A percentile compares a stretch with the other conserved stretches of the same genome.
phyloP scores from a whole-genome alignment of 2,329 filamentous ascomycete genomes.

The Leptosphaerulina australis region DNA sequence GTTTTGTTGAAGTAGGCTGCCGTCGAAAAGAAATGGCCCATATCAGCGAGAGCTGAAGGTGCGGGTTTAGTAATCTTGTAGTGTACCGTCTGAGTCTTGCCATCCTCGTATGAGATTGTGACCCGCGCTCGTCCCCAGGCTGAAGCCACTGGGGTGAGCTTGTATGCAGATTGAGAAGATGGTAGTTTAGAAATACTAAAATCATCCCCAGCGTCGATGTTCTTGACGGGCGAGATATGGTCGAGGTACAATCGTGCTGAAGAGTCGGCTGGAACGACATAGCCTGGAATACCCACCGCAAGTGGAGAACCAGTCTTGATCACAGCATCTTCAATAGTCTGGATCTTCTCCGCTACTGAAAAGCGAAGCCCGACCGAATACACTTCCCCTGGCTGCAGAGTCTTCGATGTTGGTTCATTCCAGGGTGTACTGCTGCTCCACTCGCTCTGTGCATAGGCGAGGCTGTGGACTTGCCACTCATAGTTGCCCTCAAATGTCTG shows the following conservation, averaged over 20 bases:
- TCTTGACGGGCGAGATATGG: slow-evolving; percentile 48
- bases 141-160: slow-evolving; percentile 51
- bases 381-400: slow-evolving; percentile 53
- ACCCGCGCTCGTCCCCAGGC: slow-evolving; percentile 60
- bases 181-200: slow-evolving; percentile 45
- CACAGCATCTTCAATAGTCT: slow-evolving; percentile 57
- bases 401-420: slow-evolving; percentile 60
- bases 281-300: slow-evolving; percentile 62
- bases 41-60: slow-evolving; percentile 52
- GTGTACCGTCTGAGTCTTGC: slow-evolving; percentile 60
- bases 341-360: slow-evolving; percentile 54
- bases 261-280: slow-evolving; percentile 58
- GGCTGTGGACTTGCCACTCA: slow-evolving; percentile 63
- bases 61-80: slow-evolving; percentile 61
- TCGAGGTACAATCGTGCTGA: slow-evolving; percentile 56
- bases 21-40: slow-evolving; percentile 62
- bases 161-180: slow-evolving; percentile 46
- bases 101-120: slow-evolving; percentile 57
- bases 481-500: slow-evolving; percentile 67
- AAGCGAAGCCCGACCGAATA: slow-evolving; percentile 60
- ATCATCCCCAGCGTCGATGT: slow-evolving; percentile 48
- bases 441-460: slow-evolving; percentile 63
- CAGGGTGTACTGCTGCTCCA: slow-evolving; percentile 60
- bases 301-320: slow-evolving; percentile 54
- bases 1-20: slow-evolving; percentile 59